Percentiles rank a stretch among this genome's conserved stretches.
phyloP scores from a whole-genome alignment of 2,329 filamentous ascomycete species.

The Fusarium secorum region DNA sequence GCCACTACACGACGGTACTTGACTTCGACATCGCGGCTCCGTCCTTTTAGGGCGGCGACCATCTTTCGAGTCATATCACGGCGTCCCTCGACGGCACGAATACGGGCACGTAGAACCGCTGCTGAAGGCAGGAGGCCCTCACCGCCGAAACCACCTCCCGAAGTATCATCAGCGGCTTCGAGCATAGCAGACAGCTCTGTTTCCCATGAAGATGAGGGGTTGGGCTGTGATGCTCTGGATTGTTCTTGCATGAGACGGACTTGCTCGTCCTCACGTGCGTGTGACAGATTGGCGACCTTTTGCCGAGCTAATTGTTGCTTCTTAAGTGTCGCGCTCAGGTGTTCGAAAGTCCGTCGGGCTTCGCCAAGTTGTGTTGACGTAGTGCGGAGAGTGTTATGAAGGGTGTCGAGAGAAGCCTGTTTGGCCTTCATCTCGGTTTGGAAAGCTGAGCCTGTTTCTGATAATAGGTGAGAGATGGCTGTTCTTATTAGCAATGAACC shows the following conservation, averaged over 20 bases:
- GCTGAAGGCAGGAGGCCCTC: slow-evolving; percentile 63
- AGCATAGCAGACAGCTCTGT: slow-evolving; percentile 60
- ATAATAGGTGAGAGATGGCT: slow-evolving; percentile 85
- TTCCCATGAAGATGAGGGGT: slow-evolving; percentile 61
- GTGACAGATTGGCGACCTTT: slow-evolving; percentile 79
- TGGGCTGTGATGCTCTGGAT: slow-evolving; percentile 52
- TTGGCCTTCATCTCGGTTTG: slow-evolving; percentile 82
- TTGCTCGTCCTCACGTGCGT: slow-evolving; percentile 76
- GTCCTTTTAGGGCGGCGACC: slow-evolving; percentile 75
- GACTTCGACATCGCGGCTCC: slow-evolving; percentile 83
- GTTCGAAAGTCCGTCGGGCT: slow-evolving; percentile 76
- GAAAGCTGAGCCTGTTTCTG: slow-evolving; percentile 80
- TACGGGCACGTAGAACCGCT: slow-evolving; percentile 69
- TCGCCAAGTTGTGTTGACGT: slow-evolving; percentile 81
- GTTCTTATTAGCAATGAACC: background rate
- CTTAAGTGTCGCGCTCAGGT: slow-evolving; percentile 70
- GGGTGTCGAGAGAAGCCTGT: slow-evolving; percentile 81
- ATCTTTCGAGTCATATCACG: slow-evolving; percentile 73
- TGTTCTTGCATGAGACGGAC: slow-evolving; percentile 55
- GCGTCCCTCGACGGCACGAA: slow-evolving; percentile 74
- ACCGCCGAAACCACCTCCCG: slow-evolving; percentile 48
- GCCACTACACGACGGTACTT: slow-evolving; percentile 90
- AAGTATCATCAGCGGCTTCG: slow-evolving; percentile 52
- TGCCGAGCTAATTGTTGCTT: slow-evolving; percentile 72
- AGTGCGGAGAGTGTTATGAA: slow-evolving; percentile 82